Percentiles rank a stretch among this genome's conserved stretches.
phyloP scores from a whole-genome alignment of 1,284 basidiomycete genomes.

The Boletus smithii region DNA sequence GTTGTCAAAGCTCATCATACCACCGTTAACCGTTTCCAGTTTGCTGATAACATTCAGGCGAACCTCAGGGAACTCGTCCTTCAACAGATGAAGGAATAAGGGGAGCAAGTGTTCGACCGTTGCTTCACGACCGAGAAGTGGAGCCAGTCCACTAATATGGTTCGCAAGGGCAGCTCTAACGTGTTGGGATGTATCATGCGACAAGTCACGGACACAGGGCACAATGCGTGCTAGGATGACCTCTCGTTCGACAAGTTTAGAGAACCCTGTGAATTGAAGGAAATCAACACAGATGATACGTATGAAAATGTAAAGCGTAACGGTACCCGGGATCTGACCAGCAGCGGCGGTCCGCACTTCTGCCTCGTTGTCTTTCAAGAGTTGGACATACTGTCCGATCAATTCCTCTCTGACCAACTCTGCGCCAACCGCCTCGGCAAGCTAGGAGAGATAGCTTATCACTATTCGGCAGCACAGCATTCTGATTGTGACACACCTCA shows the following conservation, averaged over 20 bases:
- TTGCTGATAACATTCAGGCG: conserved; percentile 98
- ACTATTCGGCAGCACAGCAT: background rate
- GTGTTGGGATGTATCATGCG: conserved; percentile 93
- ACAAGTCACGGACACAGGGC: conserved; percentile 95
- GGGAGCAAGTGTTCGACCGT: conserved; percentile 98
- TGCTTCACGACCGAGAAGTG: conserved; percentile 89
- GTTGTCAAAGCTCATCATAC: conserved; percentile 43
- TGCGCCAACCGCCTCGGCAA: conserved; percentile 88
- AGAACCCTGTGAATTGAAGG: conserved; percentile 82
- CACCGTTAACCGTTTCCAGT: conserved; percentile 92
- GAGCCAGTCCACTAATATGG: conserved; percentile 97
- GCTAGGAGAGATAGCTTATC: conserved; percentile 39
- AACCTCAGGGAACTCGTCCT: conserved; percentile 99
- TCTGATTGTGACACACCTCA: conserved; percentile 51
- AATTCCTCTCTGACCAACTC: conserved; percentile 94
- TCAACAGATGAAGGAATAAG: conserved; percentile 92
- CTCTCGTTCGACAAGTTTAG: conserved; percentile 91
- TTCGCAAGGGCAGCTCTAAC: conserved; percentile 95
- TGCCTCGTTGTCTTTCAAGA: conserved; percentile 98
- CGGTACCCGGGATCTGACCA: conserved; percentile 90
- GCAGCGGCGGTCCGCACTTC: conserved; percentile 97
- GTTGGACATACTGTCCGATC: conserved; percentile 88
- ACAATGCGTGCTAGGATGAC: conserved; percentile 91
- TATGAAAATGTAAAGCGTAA: background rate
- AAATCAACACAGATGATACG: conserved; percentile 8